These are phyloP conservation scores for Limtongia smithiae DNA, from an alignment of 805 yeast species.

Conservation along the genomic window DNA sequence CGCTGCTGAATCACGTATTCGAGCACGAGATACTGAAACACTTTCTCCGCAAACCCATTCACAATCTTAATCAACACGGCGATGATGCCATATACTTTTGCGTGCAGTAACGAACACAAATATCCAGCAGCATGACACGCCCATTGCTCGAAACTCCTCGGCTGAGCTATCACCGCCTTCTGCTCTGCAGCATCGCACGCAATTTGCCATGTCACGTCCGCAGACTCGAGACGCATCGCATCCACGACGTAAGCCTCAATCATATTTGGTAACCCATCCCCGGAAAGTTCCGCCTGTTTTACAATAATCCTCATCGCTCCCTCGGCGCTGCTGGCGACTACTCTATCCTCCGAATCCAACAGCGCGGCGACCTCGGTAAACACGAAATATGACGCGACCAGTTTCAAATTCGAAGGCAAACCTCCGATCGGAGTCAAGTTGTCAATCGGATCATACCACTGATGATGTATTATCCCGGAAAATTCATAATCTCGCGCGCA, in stretches of 20 bases:
- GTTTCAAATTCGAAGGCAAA: not conserved
- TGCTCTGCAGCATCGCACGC: not conserved
- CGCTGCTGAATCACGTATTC: not conserved
- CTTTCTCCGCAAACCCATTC: conserved; percentile 9
- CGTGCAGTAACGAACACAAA: conserved; percentile 2
- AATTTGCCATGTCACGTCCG: not conserved
- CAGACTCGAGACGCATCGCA: not conserved
- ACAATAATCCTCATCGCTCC: not conserved
- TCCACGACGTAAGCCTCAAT: not conserved
- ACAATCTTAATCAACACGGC: not conserved
- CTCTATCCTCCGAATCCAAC: conserved; percentile 8
- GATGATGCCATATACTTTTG: not conserved
- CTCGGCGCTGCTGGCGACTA: conserved; percentile 6
- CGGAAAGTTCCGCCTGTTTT: not conserved
- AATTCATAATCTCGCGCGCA: conserved; percentile 22
- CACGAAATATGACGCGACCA: not conserved
- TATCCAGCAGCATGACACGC: not conserved
- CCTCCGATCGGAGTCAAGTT: too few relatives aligned
- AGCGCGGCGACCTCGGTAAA: not conserved
- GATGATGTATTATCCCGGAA: conserved; percentile 4
- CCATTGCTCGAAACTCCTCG: conserved; percentile 3
- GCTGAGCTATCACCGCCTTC: not conserved
- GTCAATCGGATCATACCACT: conserved; percentile 5
- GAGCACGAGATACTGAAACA: conserved; percentile 8
- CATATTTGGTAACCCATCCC: not conserved